Evolutionary conservation across 1,284 basidiomycete genomes (phyloP).

Genomic region (Microbotryum saponariae): DNA sequence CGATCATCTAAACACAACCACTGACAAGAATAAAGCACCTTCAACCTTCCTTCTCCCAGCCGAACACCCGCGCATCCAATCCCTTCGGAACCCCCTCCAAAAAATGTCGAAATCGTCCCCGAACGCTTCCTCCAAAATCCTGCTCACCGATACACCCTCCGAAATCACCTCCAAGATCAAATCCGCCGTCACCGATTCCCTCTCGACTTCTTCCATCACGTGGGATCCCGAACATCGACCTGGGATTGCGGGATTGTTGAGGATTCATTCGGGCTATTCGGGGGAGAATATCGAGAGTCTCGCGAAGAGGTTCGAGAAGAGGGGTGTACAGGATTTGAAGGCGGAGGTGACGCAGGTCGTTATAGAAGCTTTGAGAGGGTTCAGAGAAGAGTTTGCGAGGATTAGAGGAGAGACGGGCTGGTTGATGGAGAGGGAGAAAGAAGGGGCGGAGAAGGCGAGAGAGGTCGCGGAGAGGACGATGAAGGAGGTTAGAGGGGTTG

Average conservation of each 20-base stretch:
- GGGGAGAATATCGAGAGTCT: slow-evolving; percentile 49
- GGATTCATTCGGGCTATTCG: slow-evolving; percentile 55
- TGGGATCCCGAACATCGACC: slow-evolving; percentile 71
- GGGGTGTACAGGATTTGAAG: slow-evolving; percentile 61
- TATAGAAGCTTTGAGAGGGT: slow-evolving; percentile 58
- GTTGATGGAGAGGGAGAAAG: slow-evolving; percentile 55
- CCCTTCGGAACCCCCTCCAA: slow-evolving; percentile 69
- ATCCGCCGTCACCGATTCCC: slow-evolving; percentile 76
- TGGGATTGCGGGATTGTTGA: slow-evolving; percentile 73
- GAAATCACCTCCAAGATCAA: slow-evolving; percentile 66
- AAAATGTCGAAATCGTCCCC: slow-evolving; percentile 96
- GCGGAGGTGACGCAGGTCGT: slow-evolving; percentile 63
- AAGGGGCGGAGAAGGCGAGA: slow-evolving; percentile 60
- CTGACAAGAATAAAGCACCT: no score
- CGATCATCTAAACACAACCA: no score
- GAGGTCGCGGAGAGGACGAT: slow-evolving; percentile 58
- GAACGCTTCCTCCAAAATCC: slow-evolving; percentile 69
- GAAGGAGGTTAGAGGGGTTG: slow-evolving; percentile 54
- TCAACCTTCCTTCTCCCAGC: slow-evolving; percentile 47
- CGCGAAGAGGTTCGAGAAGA: slow-evolving; percentile 51
- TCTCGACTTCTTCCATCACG: slow-evolving; percentile 50
- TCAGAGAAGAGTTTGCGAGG: slow-evolving; percentile 62
- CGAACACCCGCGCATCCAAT: slow-evolving; percentile 57
- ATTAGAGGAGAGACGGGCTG: slow-evolving; percentile 57
- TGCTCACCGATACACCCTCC: slow-evolving; percentile 65